Conservation (phyloP, 83 land plant genomes). For the Diphasiastrum complanatum region DNA sequence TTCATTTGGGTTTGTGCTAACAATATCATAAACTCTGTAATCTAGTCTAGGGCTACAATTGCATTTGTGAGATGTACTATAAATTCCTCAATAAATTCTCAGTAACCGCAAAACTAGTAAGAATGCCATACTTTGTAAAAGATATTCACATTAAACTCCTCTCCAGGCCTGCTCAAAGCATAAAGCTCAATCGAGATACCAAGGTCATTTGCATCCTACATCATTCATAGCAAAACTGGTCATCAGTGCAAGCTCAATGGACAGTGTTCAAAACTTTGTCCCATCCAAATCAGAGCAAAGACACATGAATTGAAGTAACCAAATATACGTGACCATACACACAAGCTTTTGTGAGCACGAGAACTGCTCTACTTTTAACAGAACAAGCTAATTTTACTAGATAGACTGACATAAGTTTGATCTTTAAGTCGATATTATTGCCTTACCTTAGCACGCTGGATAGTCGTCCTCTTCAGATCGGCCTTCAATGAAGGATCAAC, state of each 20-base stretch:
- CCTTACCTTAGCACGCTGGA: slow-evolving; percentile 83
- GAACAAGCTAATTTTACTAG: background rate
- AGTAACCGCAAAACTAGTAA: no score
- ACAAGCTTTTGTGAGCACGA: no score
- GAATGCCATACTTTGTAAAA: slow-evolving; percentile 65
- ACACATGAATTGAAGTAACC: no score
- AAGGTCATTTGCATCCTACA: slow-evolving; percentile 91
- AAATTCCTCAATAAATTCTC: no score
- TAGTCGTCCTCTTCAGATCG: slow-evolving; percentile 83
- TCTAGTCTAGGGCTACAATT: background rate
- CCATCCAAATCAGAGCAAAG: no score
- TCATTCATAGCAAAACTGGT: slow-evolving; percentile 7
- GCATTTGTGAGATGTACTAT: no score
- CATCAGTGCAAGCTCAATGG: no score
- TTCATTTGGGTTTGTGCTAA: no score
- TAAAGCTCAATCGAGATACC: slow-evolving; percentile 78
- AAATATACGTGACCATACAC: no score
- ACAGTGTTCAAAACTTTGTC: no score
- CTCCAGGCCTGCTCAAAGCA: slow-evolving; percentile 60
- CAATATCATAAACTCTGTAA: background rate
- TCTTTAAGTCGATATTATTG: background rate
- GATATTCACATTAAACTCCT: slow-evolving; percentile 51
- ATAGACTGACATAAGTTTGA: background rate
- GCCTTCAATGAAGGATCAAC: slow-evolving; percentile 40
- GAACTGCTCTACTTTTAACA: background rate